These are phyloP conservation scores for Coniosporium tulheliwenetii DNA, from an alignment of 2,329 filamentous ascomycete genomes.

Conservation along the genomic window DNA sequence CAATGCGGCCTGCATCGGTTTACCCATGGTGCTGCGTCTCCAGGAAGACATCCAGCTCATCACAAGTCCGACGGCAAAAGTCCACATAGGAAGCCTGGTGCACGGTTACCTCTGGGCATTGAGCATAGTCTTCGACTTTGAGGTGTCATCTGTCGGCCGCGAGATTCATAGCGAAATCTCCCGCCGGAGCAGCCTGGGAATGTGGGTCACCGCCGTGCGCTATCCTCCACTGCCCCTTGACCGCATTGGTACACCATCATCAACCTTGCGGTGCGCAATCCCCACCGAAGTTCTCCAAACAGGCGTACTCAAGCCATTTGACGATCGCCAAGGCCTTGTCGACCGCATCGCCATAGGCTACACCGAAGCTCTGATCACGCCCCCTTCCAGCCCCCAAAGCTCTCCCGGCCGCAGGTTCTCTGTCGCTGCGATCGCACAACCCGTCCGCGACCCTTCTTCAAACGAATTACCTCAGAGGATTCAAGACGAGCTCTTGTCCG, in stretches of 20 bases:
- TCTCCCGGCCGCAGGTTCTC: slow-evolving; percentile 53
- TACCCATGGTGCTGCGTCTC: slow-evolving; percentile 79
- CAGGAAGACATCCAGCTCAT: slow-evolving; percentile 76
- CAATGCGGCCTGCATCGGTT: slow-evolving; percentile 60
- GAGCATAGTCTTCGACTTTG: slow-evolving; percentile 62
- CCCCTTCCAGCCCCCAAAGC: slow-evolving; percentile 50
- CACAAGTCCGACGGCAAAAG: slow-evolving; percentile 51
- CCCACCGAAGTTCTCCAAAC: slow-evolving; percentile 39
- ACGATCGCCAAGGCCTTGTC: slow-evolving; percentile 55
- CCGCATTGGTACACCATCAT: slow-evolving; percentile 35
- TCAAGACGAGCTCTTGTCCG: slow-evolving; percentile 58
- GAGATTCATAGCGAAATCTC: slow-evolving; percentile 63
- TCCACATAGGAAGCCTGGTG: slow-evolving; percentile 68
- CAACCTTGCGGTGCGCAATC: slow-evolving; percentile 27
- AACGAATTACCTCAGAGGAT: slow-evolving; percentile 50
- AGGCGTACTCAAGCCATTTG: slow-evolving; percentile 58
- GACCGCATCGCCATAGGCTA: slow-evolving; percentile 62
- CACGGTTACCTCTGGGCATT: slow-evolving; percentile 81
- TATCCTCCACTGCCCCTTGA: slow-evolving; percentile 53
- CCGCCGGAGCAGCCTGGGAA: slow-evolving; percentile 53
- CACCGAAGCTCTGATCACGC: slow-evolving; percentile 31
- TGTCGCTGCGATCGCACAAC: slow-evolving; percentile 40
- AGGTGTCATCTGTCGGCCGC: slow-evolving; percentile 50
- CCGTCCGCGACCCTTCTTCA: slow-evolving; percentile 18
- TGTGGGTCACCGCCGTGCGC: slow-evolving; percentile 65